Evolutionary conservation across 345 rosid species (phyloP), one percentile per base, ranked within the genome.

Genomic region (Eutrema yunnanense): DNA sequence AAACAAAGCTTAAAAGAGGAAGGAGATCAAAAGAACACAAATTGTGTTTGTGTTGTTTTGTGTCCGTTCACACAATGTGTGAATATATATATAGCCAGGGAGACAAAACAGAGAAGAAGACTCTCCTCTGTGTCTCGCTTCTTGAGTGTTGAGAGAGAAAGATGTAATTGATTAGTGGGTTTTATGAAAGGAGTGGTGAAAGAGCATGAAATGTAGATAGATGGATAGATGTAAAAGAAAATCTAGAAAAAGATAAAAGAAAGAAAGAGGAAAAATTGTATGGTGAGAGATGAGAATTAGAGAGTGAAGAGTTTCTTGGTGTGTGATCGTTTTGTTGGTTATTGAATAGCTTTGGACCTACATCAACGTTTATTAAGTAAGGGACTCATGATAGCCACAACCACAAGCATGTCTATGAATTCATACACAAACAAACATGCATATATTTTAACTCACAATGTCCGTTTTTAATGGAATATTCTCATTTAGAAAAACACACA

Each of bases 321-420:
- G 65, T 73, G 77, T 75, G 79, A 46, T 75, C 43, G 79, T 69
- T 75, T 75, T 75, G 70, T 69, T 75, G 79, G 79, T 69, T 46
- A 68, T 69, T 75, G 49, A 74, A 75, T 75, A 52, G 58, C 64
- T 42, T 60, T 59, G 78, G 78, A 50, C 78, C 73, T 74, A 74
- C 78, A 67, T 33, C 55, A 67, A 32, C 37, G 55, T 74, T 59
- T 59, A 67, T 51, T 49, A 58, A 41, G 46, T 6, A 64, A 73
- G 57, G 61, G 38, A 64, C 14, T 54, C 49, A 37, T 55, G 26
- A 46, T 41, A 49, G 36, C 53, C 72, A 59, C 67, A 58, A 58
- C 64, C 36, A 33, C 70, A 42, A 42, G 38, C 57, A 46, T 56
- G 27, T 51, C 6, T 62, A 1, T 72, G 4, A n/a, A 32, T 51